phyloP scores from a whole-genome alignment of 768 basidiomycete genomes.

The Kwoniella sp. region DNA sequence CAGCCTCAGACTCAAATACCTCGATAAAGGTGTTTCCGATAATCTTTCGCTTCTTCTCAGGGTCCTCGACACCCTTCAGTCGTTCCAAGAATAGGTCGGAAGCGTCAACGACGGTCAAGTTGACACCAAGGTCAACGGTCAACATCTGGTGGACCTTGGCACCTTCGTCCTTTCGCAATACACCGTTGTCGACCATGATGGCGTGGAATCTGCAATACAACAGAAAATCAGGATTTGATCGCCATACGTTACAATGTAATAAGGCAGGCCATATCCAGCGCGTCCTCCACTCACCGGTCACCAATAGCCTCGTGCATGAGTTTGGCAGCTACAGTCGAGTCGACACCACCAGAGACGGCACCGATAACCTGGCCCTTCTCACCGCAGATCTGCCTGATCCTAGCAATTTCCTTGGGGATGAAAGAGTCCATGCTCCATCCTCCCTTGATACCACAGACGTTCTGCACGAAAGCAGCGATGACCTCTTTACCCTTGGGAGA shows the following conservation, averaged over 20 bases:
- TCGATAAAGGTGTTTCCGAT: conserved; percentile 99
- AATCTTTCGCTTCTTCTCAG: conserved; percentile 94
- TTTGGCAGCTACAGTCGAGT: conserved; percentile 97
- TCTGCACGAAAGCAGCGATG: conserved; percentile 77
- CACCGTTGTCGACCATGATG: conserved; percentile 99
- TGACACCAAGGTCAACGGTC: conserved; percentile 88
- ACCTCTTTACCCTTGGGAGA: conserved; percentile 85
- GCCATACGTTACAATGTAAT: no score
- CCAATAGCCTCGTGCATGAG: conserved; percentile 99
- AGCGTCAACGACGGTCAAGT: conserved; percentile 92
- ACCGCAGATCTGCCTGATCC: conserved; percentile 93
- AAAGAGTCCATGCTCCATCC: conserved; percentile 99
- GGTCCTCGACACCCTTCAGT: conserved; percentile 90
- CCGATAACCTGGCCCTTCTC: conserved; percentile 94
- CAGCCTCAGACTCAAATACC: conserved; percentile 91
- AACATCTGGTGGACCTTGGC: conserved; percentile 90
- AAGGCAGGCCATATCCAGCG: no score
- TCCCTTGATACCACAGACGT: conserved; percentile 75
- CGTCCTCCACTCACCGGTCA: conserved; percentile 72
- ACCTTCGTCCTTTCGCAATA: conserved; percentile 87
- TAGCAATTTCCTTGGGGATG: conserved; percentile 90
- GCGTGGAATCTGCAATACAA: conserved; percentile 97
- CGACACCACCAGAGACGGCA: conserved; percentile 95
- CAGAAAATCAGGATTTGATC: no score
- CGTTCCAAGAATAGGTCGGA: conserved; percentile 88